Evolutionary conservation across 1,139 yeast genomes (phyloP).

Genomic region (Lodderomyces theae): DNA sequence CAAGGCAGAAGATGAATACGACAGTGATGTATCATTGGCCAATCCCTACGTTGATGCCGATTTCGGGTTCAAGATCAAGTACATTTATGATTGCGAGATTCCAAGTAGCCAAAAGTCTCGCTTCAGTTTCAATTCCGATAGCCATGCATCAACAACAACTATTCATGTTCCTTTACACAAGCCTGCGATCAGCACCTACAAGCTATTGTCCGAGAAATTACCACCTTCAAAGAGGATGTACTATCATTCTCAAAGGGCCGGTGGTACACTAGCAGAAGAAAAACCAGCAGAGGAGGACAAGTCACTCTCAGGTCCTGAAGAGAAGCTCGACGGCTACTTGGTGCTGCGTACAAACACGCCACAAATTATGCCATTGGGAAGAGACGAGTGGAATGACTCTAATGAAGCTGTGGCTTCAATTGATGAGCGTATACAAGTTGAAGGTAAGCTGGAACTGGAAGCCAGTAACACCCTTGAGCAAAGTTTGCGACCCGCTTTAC

Average conservation of each 20-base stretch:
- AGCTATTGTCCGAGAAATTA: constrained; percentile 26
- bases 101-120: constrained; percentile 6
- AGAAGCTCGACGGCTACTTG: constrained; percentile 8
- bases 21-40: constrained; percentile 51
- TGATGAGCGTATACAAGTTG: constrained; percentile 10
- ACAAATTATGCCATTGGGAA: constrained; percentile 1
- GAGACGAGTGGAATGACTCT: constrained; percentile 8
- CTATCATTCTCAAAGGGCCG: constrained; percentile 27
- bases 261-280: constrained; percentile 16
- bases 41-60: constrained; percentile 50
- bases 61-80: constrained; percentile 50
- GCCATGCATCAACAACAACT: constrained; percentile 9
- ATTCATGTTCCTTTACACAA: constrained; percentile 31
- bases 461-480: neutral
- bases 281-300: constrained; percentile 2
- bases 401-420: constrained; percentile 24
- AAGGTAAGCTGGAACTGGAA: neutral
- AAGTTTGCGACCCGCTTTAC: constrained; percentile 12
- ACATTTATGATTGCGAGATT: constrained; percentile 17
- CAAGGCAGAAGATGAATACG: constrained; percentile 27
- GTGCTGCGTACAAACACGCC: constrained; percentile 3
- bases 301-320: no score
- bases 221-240: constrained; percentile 29
- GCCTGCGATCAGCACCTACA: constrained; percentile 29
- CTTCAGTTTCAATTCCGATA: constrained; percentile 7